Base-by-base conservation (phyloP, 768 basidiomycete genomes). In the Candolleomyces eurysporus region DNA sequence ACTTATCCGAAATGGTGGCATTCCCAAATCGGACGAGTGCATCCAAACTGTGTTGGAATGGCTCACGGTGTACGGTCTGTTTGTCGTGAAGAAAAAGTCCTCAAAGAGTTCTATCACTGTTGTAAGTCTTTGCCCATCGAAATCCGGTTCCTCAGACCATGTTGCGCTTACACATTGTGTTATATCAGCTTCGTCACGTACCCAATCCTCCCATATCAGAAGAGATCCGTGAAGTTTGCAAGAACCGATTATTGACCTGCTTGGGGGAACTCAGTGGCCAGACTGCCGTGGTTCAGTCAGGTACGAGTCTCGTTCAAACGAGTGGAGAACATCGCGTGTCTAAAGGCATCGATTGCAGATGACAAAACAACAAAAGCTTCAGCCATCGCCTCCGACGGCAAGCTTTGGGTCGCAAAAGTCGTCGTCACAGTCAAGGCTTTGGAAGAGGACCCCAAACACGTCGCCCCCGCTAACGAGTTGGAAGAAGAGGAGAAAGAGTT, bases 11-110 rank as follows among this genome's bases (percentile, higher is more conserved):
- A 95, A 94, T 69, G 85, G 86, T 13, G 82, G 85, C 1, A 83
- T 96, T 51, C 91, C 89, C 4, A 94, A 92, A 69, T 80, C 82
- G 48, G 94, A 96, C 69, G 79, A 79, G 40, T 94, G 93, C 88
- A 78, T 96, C 19, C 79, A 82, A 59, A 76, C 79, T 11, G 76
- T 95, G 58, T 78, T 98, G 30, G 86, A 96, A 62, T 97, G 94
- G 84, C 78, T 97, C 48, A 73, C 83, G 62, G 82, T 94, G 7
- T 82, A 97, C 62, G 95, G 94, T 0, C 82, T 96, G 49, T 97
- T 94, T 70, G 72, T 82, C 19, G 74, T 94, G 64, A 82, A 82
- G 66, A 94, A 92, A 75, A 86, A 84, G 69, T 85, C 86, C 22
- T 82, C 84, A 60, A 91, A 90, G 71, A 89, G 82, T 62, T 63